Conservation (phyloP, 2,329 filamentous ascomycete genomes). For the Epichloe sibirici region DNA sequence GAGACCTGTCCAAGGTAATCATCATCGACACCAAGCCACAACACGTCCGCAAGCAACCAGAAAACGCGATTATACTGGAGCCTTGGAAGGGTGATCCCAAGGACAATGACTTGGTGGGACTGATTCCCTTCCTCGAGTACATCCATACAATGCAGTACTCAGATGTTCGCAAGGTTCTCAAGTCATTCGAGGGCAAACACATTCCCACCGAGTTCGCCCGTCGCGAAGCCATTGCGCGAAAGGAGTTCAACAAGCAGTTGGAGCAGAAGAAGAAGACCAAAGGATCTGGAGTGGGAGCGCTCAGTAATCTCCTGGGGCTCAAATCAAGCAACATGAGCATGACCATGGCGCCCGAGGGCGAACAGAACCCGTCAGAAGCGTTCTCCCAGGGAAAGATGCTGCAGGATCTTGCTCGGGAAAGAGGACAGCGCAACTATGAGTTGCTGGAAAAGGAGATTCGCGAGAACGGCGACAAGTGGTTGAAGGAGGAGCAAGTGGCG, state of each 20-base stretch:
- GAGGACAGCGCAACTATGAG: constrained; percentile 83
- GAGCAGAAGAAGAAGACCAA: constrained; percentile 50
- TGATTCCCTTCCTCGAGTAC: constrained; percentile 97
- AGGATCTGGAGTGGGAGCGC: constrained; percentile 51
- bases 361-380: constrained; percentile 60
- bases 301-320: constrained; percentile 65
- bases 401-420: constrained; percentile 84
- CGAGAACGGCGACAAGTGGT: constrained; percentile 88
- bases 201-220: constrained; percentile 85
- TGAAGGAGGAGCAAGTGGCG: constrained; percentile 81
- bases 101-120: constrained; percentile 74
- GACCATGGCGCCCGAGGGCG: constrained; percentile 50
- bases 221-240: constrained; percentile 73
- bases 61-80: constrained; percentile 84
- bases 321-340: constrained; percentile 56
- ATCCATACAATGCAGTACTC: constrained; percentile 85
- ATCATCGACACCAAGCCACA: constrained; percentile 77
- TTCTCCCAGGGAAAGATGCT: constrained; percentile 93
- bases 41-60: constrained; percentile 83
- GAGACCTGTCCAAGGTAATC: constrained; percentile 88
- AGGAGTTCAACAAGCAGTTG: constrained; percentile 71
- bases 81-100: constrained; percentile 78
- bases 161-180: constrained; percentile 76
- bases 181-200: constrained; percentile 77
- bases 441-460: constrained; percentile 80